Evolutionary conservation across 805 yeast species (phyloP).

Genomic region (Osmozyma mogii): DNA sequence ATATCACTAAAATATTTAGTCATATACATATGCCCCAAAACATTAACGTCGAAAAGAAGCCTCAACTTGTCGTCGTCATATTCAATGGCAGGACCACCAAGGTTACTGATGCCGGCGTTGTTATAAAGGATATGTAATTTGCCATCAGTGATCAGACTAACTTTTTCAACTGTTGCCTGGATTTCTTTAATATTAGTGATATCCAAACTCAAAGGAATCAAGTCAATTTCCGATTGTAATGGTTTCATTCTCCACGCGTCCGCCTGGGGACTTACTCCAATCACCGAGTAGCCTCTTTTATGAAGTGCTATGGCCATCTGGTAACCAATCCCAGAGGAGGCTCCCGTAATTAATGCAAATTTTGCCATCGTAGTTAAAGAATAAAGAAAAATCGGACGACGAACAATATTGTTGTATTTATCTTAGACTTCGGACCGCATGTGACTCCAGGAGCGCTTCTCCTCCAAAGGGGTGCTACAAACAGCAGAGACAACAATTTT

Average conservation of each 20-base stretch:
- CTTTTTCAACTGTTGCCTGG: slow-evolving; percentile 15
- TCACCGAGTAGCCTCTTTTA: slow-evolving; percentile 30
- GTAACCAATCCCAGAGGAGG: slow-evolving; percentile 53
- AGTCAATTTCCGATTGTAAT: slow-evolving; percentile 16
- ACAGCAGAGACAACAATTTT: too few species aligned
- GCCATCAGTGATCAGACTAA: slow-evolving; percentile 20
- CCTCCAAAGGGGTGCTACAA: too few species aligned
- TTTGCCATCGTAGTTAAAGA: slow-evolving; percentile 17
- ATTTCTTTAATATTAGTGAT: slow-evolving; percentile 18
- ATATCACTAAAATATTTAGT: slow-evolving; percentile 24
- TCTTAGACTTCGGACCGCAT: too few species aligned
- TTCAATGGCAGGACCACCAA: slow-evolving; percentile 28
- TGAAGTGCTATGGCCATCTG: slow-evolving; percentile 40
- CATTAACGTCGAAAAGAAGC: slow-evolving; percentile 25
- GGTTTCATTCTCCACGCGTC: slow-evolving; percentile 19
- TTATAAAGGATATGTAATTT: slow-evolving; percentile 30
- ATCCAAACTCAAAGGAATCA: slow-evolving; percentile 25
- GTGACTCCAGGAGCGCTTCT: too few species aligned
- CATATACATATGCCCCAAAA: slow-evolving; percentile 30
- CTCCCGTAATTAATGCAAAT: slow-evolving; percentile 51
- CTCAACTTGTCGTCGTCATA: slow-evolving; percentile 16
- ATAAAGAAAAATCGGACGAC: too few species aligned
- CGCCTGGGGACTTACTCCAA: slow-evolving; percentile 25
- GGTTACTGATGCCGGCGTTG: slow-evolving; percentile 30
- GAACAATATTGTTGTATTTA: too few species aligned